These are phyloP conservation scores for Eimeria acervulina DNA, from an alignment of 169 alveolate genomes.

Conservation along the genomic window DNA sequence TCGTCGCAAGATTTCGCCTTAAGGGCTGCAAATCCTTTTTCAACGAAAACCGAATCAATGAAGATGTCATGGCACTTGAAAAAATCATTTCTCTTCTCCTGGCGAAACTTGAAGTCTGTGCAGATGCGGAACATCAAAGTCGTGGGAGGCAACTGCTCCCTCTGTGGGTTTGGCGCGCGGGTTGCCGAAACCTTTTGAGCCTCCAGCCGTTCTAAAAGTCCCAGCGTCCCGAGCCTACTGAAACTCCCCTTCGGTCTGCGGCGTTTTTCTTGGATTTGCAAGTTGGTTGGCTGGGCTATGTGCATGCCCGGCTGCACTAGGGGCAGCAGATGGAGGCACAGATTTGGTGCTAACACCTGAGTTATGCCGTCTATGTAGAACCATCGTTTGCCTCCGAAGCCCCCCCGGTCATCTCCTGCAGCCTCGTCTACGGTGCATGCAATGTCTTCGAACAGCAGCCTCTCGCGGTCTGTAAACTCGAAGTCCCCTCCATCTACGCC, in stretches of 20 bases:
- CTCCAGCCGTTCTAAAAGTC: constrained; percentile 56
- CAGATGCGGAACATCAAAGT: constrained; percentile 75
- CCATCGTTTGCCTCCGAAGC: constrained; percentile 83
- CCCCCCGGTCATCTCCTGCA: constrained; percentile 71
- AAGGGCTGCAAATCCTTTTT: constrained; percentile 48
- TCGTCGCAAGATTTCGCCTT: constrained; percentile 68
- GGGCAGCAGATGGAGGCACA: constrained; percentile 76
- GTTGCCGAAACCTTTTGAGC: constrained; percentile 1
- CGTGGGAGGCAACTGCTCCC: constrained; percentile 50
- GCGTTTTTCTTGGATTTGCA: not conserved
- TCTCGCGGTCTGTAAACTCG: constrained; percentile 63
- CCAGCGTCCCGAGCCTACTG: constrained; percentile 60
- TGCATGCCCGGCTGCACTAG: constrained; percentile 79
- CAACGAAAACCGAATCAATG: constrained; percentile 61
- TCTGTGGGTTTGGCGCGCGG: not conserved
- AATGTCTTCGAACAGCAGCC: constrained; percentile 63
- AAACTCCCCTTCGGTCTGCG: not conserved
- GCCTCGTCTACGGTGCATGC: constrained; percentile 76
- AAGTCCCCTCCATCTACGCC: not conserved
- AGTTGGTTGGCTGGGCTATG: constrained; percentile 46
- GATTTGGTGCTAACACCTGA: constrained; percentile 62
- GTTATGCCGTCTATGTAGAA: constrained; percentile 75
- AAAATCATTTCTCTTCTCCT: constrained; percentile 71
- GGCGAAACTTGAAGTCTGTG: constrained; percentile 82
- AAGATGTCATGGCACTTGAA: constrained; percentile 75